These are phyloP conservation scores for Colletotrichum sp. DNA, from an alignment of 2,329 filamentous ascomycete species.

Conservation along the genomic window DNA sequence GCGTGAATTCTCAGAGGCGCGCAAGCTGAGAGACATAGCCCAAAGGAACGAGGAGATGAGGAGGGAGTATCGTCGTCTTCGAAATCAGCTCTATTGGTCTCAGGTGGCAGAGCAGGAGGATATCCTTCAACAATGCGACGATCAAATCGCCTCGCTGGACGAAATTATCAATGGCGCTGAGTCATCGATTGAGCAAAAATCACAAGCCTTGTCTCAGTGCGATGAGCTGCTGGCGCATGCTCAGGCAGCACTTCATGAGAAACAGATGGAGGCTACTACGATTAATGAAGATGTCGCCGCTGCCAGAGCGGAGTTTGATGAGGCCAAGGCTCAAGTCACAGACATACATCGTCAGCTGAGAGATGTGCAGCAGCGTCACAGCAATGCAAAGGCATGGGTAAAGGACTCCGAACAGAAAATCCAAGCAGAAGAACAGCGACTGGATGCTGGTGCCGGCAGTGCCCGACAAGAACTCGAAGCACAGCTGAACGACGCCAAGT, in stretches of 20 bases:
- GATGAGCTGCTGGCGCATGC: constrained; percentile 11
- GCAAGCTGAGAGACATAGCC: constrained; percentile 32
- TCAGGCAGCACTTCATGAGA: not conserved
- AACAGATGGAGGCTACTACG: not conserved
- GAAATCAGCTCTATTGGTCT: constrained; percentile 81
- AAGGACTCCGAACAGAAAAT: constrained; percentile 53
- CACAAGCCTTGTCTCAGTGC: constrained; percentile 37
- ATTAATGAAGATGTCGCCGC: not conserved
- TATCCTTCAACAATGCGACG: constrained; percentile 41
- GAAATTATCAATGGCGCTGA: constrained; percentile 42
- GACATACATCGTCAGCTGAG: constrained; percentile 66
- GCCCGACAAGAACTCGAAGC: constrained; percentile 56
- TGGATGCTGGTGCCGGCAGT: constrained; percentile 74
- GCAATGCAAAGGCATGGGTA: constrained; percentile 53
- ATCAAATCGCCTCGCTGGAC: constrained; percentile 32
- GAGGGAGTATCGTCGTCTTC: constrained; percentile 61
- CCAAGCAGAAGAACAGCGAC: constrained; percentile 60
- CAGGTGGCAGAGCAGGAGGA: constrained; percentile 81
- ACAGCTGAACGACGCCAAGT: constrained; percentile 25
- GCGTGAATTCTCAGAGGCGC: constrained; percentile 44
- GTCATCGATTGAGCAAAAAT: constrained; percentile 47
- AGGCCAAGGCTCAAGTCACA: constrained; percentile 57
- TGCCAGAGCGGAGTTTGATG: constrained; percentile 46
- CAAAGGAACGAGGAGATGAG: constrained; percentile 50
- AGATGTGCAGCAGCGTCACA: constrained; percentile 65